Evolutionary conservation across 805 yeast species (phyloP).

Genomic region (Candida rishiriensis): DNA sequence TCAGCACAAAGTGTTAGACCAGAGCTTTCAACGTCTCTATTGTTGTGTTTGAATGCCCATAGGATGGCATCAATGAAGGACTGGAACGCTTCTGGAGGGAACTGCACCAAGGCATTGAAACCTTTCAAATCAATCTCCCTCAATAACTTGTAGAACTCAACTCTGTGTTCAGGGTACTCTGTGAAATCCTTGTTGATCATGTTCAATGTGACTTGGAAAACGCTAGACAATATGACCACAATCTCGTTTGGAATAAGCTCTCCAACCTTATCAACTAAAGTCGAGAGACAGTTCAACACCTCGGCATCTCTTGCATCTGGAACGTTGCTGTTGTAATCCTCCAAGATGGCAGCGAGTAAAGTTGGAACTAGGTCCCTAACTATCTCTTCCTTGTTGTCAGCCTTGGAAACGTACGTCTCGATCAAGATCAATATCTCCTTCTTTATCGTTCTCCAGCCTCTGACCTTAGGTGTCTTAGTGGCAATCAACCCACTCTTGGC

Average conservation of each 20-base stretch:
- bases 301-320: slow-evolving; percentile 98
- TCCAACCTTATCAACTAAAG: slow-evolving; percentile 84
- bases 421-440: slow-evolving; percentile 87
- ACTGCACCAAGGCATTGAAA: slow-evolving; percentile 78
- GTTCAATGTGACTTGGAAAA: slow-evolving; percentile 88
- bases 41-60: slow-evolving; percentile 98
- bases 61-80: slow-evolving; percentile 87
- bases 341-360: slow-evolving; percentile 76
- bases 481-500: slow-evolving; percentile 81
- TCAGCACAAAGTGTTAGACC: slow-evolving; percentile 85
- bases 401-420: slow-evolving; percentile 83
- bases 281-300: slow-evolving; percentile 90
- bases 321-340: slow-evolving; percentile 82
- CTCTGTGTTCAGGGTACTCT: slow-evolving; percentile 97
- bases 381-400: slow-evolving; percentile 80
- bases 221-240: slow-evolving; percentile 79
- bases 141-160: slow-evolving; percentile 87
- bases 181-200: slow-evolving; percentile 96
- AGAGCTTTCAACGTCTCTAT: slow-evolving; percentile 91
- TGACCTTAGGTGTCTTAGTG: slow-evolving; percentile 89
- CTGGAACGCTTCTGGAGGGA: slow-evolving; percentile 90
- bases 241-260: slow-evolving; percentile 86
- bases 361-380: slow-evolving; percentile 81
- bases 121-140: slow-evolving; percentile 83
- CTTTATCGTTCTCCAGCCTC: slow-evolving; percentile 93